Evolutionary conservation across 1,284 basidiomycete species (phyloP), one percentile per base, ranked within the genome.

Genomic region (Hypsizygus ulmarius): DNA sequence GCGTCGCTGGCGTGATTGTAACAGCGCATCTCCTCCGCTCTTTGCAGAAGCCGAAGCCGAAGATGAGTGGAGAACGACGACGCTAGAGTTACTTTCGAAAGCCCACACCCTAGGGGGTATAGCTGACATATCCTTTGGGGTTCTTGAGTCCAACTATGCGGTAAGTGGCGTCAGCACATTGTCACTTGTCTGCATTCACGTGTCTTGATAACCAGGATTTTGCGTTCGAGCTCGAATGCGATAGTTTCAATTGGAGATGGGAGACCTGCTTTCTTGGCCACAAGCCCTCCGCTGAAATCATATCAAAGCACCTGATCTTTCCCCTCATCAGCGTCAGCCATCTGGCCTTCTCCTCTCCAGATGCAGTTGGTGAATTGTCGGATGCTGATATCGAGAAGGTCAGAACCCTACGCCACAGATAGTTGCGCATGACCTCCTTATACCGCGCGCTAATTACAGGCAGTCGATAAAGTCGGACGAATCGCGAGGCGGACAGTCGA

Each of bases 181-280:
- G 36, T 11, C n/a, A 39, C 33, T n/a, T 15, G 45, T 43, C 37
- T 9, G 8, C 25, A 39, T 43, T 32, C 21, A 14, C 37, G 34
- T 29, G 18, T 33, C 34, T 37, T 40, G 12, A 21, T 30, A 34
- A 29, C 47, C 46, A 90, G 87, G 87, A 90, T 62, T 61, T 86
- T 18, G 75, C 83, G 3, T 74, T 87, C 48, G 72, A 77, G 56
- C 55, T 90, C 25, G 76, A 78, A 55, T 77, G 71, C 50, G 72
- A 76, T 19, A 60, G 65, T 6, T 85, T 87, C 66, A 82, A 79
- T 66, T 90, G 87, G 87, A 74, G 76, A 66, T 90, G 87, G 87
- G 86, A 90, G 62, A 76, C 82, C 12, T 78, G 74, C 62, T 76
- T 74, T 53, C 59, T 85, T 30, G 84, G 85, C 14, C 69, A 81